Evolutionary conservation across 176 grass and related monocot genomes (phyloP), one percentile per base, ranked within the genome.

Genomic region (Urochloa ruziziensis): DNA sequence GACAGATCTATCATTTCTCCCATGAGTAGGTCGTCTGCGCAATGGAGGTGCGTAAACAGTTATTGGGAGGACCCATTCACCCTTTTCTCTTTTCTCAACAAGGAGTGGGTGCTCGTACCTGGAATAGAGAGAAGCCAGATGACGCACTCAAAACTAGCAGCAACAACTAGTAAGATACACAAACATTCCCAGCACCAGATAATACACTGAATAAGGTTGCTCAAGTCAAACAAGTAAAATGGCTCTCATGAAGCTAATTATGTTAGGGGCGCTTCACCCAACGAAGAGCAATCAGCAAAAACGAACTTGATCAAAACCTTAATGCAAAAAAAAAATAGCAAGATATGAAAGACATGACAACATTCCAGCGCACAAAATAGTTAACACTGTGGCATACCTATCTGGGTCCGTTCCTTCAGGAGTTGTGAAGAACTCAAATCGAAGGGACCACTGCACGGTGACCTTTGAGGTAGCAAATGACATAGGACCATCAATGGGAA

Each of bases 401-500:
- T 80, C 75, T 82, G 91, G 65, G 86, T 96, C 91, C 52, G 86
- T 80, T 86, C 90, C 96, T 86, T 85, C 88, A 3, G 87, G 91
- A 29, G 93, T 99, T 59, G 93, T 99, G 85, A 94, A 90, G 80
- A 99, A 96, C 73, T 96, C 96, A 74, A 99, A 99, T 54, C 76
- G 82, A 74, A 99, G 93, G 37, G 93, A 99, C 93, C 96, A 99
- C 28, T 94, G 89, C 66, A 98, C 91, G 23, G 93, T 92, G 47
- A 96, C 86, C 62, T 98, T 95, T 44, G 96, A 87, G 37, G 93
- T 96, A 35, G 93, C 90, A 76, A 99, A 95, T 54, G 92, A 93
- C 93, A 95, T 96, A 27, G 96, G 96, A 67, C 96, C 93, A 34
- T 99, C 96, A 33, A 94, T 90, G 70, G 96, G 93, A 85, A 96